Conservation (phyloP, 192 early-diverging fungal species). For the Coemansia sp. region DNA sequence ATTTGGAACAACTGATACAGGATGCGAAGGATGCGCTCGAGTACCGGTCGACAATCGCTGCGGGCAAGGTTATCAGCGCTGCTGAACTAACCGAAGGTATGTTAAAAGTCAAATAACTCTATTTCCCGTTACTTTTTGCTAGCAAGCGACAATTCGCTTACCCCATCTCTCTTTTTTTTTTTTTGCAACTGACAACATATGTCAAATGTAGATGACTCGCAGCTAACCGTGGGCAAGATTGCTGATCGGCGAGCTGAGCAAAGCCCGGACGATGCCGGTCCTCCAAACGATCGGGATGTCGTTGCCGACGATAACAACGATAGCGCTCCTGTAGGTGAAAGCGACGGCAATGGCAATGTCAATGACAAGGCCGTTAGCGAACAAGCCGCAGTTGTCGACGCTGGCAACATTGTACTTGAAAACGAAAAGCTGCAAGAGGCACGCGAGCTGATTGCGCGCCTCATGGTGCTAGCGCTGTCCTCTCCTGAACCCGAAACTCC, state of each 20-base stretch:
- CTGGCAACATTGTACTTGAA: background rate
- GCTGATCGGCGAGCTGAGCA: constrained; percentile 6
- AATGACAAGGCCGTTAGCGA: background rate
- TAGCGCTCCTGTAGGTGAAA: background rate
- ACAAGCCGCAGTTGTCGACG: background rate
- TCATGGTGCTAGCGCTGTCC: constrained; percentile 54
- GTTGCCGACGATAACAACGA: constrained; percentile 4
- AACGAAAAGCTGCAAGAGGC: constrained; percentile 42
- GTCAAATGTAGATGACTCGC: constrained; percentile 33
- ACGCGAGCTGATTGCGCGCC: constrained; percentile 49
- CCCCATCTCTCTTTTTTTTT: background rate
- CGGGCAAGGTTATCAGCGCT: constrained; percentile 57
- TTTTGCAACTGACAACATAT: background rate
- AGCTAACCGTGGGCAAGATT: constrained; percentile 32
- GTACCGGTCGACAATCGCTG: constrained; percentile 52
- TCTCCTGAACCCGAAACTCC: constrained; percentile 30
- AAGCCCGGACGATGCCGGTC: background rate
- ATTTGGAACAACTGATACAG: constrained; percentile 59
- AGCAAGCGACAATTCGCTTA: background rate
- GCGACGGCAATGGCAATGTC: background rate
- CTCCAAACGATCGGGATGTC: background rate
- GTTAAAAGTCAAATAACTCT: constrained; percentile 3
- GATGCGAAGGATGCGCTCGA: constrained; percentile 54
- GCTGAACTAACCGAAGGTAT: constrained; percentile 52
- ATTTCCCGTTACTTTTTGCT: background rate